A percentile compares a stretch with the other conserved stretches of the same genome.
Conservation (phyloP, 495 filamentous ascomycete species). For the Elaphomyces granulatus region DNA sequence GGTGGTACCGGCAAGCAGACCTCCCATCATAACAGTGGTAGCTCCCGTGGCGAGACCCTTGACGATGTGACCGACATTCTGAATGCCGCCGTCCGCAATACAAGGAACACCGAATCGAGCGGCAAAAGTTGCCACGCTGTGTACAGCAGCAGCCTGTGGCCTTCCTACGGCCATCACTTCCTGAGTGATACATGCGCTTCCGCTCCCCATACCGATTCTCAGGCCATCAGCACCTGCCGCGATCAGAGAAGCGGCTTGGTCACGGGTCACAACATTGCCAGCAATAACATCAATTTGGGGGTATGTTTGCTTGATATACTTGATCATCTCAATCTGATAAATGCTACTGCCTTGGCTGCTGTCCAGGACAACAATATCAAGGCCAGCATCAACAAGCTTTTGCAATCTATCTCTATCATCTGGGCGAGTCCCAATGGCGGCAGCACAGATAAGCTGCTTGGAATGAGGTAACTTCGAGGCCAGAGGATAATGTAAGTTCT, state of each 20-base stretch:
- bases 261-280: constrained; percentile 93
- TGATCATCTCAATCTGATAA: constrained; percentile 95
- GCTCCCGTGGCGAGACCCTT: constrained; percentile 93
- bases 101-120: constrained; percentile 91
- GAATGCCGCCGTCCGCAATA: constrained; percentile 94
- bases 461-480: constrained; percentile 94
- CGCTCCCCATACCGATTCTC: constrained; percentile 97
- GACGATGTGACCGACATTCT: constrained; percentile 98
- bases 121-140: constrained; percentile 76
- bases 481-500: constrained; percentile 94
- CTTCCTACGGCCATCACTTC: constrained; percentile 98
- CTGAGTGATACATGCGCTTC: constrained; percentile 96
- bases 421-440: constrained; percentile 86
- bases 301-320: constrained; percentile 77
- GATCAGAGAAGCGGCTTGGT: constrained; percentile 85
- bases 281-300: constrained; percentile 86
- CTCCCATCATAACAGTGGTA: constrained; percentile 98
- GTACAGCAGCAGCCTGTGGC: constrained; percentile 85
- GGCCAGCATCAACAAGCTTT: constrained; percentile 81
- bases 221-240: constrained; percentile 91
- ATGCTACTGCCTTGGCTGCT: constrained; percentile 93
- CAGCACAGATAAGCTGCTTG: constrained; percentile 93
- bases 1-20: constrained; percentile 89
- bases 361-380: constrained; percentile 93
- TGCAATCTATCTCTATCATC: constrained; percentile 79